A percentile compares a stretch with the other conserved stretches of the same genome.
phyloP scores from a whole-genome alignment of 257 asterid species.

The Ehretia macrophylla region DNA sequence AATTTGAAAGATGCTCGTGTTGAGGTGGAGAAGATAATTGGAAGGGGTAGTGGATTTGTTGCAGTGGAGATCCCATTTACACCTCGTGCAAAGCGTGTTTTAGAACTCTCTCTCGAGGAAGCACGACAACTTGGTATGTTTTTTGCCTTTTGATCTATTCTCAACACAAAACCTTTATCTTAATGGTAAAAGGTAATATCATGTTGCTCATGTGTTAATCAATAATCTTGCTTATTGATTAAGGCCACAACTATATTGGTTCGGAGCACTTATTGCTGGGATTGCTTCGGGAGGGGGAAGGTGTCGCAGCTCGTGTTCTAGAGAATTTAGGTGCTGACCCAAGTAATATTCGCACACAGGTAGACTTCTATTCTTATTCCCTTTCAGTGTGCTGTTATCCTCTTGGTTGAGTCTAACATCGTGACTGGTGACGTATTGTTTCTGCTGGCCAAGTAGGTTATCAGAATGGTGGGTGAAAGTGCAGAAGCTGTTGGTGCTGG shows the following conservation, averaged over 20 bases:
- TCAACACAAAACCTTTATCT: too few relatives aligned
- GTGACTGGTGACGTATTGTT: neutral
- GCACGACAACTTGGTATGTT: slow-evolving; percentile 92
- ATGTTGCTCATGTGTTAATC: neutral
- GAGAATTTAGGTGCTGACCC: slow-evolving; percentile 97
- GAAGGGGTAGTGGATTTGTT: slow-evolving; percentile 96
- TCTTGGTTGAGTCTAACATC: neutral
- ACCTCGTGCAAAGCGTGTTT: slow-evolving; percentile 94
- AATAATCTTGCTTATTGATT: slow-evolving; percentile 1
- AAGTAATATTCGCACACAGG: slow-evolving; percentile 89
- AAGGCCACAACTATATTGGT: slow-evolving; percentile 98
- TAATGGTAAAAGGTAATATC: too few relatives aligned
- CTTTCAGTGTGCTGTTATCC: slow-evolving; percentile 3
- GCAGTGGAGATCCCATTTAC: slow-evolving; percentile 98
- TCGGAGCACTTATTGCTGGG: slow-evolving; percentile 97
- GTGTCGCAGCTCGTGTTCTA: slow-evolving; percentile 96
- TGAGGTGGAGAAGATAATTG: slow-evolving; percentile 96
- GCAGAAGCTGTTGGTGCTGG: slow-evolving; percentile 49
- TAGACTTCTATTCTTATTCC: slow-evolving; percentile 12
- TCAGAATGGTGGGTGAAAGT: slow-evolving; percentile 52
- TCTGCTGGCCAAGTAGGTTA: slow-evolving; percentile 27
- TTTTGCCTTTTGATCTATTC: too few relatives aligned
- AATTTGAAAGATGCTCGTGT: slow-evolving; percentile 98
- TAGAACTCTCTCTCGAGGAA: slow-evolving; percentile 94
- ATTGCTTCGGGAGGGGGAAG: slow-evolving; percentile 97